Evolutionary conservation across 495 filamentous ascomycete genomes (phyloP).

Genomic region (Xylaria curta): DNA sequence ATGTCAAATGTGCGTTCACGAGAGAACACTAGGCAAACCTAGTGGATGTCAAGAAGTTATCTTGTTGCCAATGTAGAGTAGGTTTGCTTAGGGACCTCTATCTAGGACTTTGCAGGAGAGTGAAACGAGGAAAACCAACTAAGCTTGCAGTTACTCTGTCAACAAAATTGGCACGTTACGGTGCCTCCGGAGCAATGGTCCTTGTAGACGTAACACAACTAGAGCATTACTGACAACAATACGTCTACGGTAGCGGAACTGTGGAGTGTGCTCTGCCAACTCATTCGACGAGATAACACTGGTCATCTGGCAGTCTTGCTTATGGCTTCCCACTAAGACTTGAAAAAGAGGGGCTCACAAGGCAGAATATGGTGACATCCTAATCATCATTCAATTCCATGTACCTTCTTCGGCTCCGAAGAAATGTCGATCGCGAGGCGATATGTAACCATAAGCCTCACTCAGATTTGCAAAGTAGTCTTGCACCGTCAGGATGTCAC

Average conservation of each 20-base stretch:
- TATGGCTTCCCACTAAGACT: background rate
- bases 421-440: background rate
- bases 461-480: background rate
- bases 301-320: background rate
- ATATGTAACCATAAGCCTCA: background rate
- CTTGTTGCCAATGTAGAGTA: background rate
- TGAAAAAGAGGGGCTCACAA: background rate
- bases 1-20: too few species aligned
- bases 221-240: background rate
- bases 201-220: background rate
- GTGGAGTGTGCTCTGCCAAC: background rate
- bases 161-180: background rate
- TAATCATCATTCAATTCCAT: background rate
- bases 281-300: background rate
- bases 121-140: background rate
- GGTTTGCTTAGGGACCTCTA: background rate
- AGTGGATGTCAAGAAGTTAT: background rate
- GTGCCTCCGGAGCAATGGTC: background rate
- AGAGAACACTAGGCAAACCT: background rate
- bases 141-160: background rate
- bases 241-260: conserved; percentile 1
- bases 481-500: background rate
- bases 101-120: background rate
- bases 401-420: background rate
- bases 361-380: background rate